A percentile compares a stretch with the other conserved stretches of the same genome.
Evolutionary conservation across 176 grass and related monocot genomes (phyloP).

Genomic region (Oryza meridionalis): DNA sequence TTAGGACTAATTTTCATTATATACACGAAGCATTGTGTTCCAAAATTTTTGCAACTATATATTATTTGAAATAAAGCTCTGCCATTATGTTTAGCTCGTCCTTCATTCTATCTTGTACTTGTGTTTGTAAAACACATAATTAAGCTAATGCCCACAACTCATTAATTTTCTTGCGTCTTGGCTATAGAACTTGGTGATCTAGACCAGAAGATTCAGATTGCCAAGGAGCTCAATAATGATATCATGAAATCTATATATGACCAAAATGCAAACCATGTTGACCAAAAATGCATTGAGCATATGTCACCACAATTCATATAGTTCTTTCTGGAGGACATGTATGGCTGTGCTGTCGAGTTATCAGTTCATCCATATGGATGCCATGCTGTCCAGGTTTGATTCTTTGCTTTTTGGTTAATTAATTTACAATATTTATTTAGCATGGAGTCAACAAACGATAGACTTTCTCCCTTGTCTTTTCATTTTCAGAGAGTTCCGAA

Average conservation of each 20-base stretch:
- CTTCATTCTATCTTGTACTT: no score
- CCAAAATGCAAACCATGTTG: conserved; percentile 25
- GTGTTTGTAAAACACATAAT: neutral
- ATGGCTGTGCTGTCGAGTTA: neutral
- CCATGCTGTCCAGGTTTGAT: neutral
- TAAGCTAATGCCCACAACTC: neutral
- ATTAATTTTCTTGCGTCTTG: neutral
- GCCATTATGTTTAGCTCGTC: neutral
- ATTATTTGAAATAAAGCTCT: neutral
- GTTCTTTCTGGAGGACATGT: neutral
- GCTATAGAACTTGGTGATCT: conserved; percentile 2
- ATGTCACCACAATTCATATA: neutral
- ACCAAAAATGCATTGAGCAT: conserved; percentile 16
- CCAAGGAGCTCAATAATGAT: neutral
- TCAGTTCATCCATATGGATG: conserved; percentile 20
- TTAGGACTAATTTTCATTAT: no score
- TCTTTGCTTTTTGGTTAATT: neutral
- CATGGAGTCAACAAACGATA: neutral
- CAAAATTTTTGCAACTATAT: neutral
- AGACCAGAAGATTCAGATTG: neutral
- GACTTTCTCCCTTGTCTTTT: neutral
- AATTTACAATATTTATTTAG: neutral
- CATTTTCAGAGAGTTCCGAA: neutral
- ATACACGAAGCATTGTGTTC: no score
- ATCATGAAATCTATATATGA: conserved; percentile 4